A percentile compares a stretch with the other conserved stretches of the same genome.
phyloP scores from a whole-genome alignment of 176 grass and related monocot species.

The Aegilops sharonensis region DNA sequence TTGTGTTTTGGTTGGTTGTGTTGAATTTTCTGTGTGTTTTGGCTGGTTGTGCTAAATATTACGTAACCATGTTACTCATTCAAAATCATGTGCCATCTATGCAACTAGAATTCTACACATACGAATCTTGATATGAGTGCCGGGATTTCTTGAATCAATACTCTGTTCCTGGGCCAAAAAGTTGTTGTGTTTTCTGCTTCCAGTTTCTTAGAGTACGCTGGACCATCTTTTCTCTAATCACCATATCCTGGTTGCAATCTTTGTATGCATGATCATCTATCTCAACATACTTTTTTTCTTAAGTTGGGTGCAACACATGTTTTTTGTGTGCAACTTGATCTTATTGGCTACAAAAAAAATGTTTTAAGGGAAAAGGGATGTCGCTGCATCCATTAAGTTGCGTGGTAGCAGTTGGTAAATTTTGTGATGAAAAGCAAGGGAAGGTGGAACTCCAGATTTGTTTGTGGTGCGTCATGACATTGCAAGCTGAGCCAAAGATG shows the following conservation, averaged over 20 bases:
- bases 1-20: too few species aligned
- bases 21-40: neutral
- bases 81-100: neutral
- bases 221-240: neutral
- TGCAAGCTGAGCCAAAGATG: neutral
- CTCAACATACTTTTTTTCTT: too few species aligned
- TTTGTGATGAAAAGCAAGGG: neutral
- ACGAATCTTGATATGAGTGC: neutral
- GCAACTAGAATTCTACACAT: neutral
- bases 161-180: neutral
- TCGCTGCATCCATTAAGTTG: neutral
- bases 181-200: neutral
- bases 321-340: neutral
- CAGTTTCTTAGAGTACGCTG: constrained; percentile 1
- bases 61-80: neutral
- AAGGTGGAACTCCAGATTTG: constrained; percentile 19
- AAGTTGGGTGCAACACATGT: neutral
- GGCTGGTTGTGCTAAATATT: neutral
- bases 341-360: neutral
- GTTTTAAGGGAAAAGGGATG: neutral
- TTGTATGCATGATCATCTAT: too few species aligned
- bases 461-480: neutral
- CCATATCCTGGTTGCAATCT: too few species aligned
- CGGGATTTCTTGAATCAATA: neutral
- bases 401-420: neutral